Percentiles rank a stretch among this genome's conserved stretches.
Evolutionary conservation across 352 stramenopile species (phyloP).

Genomic region (Phytopythium sindhum): DNA sequence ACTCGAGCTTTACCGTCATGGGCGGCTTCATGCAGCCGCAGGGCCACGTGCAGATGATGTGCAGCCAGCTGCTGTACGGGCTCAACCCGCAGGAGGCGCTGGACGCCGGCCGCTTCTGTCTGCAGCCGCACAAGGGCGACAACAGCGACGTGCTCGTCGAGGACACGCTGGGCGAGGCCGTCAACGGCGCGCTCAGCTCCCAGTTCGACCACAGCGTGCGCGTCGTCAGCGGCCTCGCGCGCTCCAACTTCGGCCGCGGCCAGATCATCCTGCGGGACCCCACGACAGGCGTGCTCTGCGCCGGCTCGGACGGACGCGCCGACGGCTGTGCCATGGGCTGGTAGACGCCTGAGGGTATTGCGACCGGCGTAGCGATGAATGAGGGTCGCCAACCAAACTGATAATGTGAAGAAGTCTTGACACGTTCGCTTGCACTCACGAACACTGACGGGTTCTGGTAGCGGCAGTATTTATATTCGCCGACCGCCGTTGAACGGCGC

Average conservation of each 20-base stretch:
- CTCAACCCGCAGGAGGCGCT: slow-evolving; percentile 90
- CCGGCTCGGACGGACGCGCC: slow-evolving; percentile 92
- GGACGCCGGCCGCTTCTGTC: slow-evolving; percentile 93
- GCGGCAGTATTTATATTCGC: neutral
- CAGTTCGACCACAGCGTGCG: slow-evolving; percentile 73
- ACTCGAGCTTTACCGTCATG: slow-evolving; percentile 91
- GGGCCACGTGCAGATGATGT: slow-evolving; percentile 94
- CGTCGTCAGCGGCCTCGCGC: slow-evolving; percentile 23
- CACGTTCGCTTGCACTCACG: neutral
- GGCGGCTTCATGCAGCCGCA: slow-evolving; percentile 96
- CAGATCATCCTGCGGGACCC: slow-evolving; percentile 86
- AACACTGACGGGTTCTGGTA: too few species aligned
- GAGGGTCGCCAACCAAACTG: too few species aligned
- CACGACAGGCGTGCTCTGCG: slow-evolving; percentile 88
- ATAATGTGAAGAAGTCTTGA: neutral
- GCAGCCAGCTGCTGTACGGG: slow-evolving; percentile 81
- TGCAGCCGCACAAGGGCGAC: slow-evolving; percentile 61
- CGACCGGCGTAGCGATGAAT: too few species aligned
- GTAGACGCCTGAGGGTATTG: too few species aligned
- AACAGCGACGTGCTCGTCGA: slow-evolving; percentile 85
- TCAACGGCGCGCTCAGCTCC: slow-evolving; percentile 65
- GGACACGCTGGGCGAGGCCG: slow-evolving; percentile 57
- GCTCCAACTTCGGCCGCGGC: slow-evolving; percentile 65
- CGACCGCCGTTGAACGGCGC: too few species aligned
- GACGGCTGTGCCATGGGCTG: slow-evolving; percentile 94